These are phyloP conservation scores for Cladophialophora exuberans DNA, from an alignment of 2,329 filamentous ascomycete genomes.

Conservation along the genomic window DNA sequence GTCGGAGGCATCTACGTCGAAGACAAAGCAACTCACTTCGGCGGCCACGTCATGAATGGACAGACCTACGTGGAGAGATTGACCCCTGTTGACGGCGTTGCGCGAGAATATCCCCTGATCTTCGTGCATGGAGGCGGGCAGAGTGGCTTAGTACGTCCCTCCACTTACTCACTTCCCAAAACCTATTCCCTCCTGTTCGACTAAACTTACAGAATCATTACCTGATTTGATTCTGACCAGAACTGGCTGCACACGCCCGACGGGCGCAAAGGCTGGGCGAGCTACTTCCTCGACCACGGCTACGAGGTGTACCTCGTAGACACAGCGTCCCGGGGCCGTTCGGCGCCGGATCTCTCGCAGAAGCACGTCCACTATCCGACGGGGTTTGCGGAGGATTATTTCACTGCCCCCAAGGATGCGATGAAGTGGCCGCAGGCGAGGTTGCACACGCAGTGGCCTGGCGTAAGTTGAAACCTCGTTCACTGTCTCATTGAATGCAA, in stretches of 20 bases:
- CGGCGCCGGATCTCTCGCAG: slow-evolving; percentile 29
- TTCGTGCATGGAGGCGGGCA: slow-evolving; percentile 5
- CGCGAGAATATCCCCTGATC: not conserved
- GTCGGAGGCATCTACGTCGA: not conserved
- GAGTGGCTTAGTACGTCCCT: slow-evolving; percentile 8
- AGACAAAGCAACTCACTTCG: not conserved
- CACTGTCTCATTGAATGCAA: too few species aligned
- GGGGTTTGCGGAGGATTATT: not conserved
- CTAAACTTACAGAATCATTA: too few species aligned
- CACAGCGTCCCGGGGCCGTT: slow-evolving; percentile 43
- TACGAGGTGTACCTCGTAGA: slow-evolving; percentile 52
- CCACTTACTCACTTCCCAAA: too few species aligned
- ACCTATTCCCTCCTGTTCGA: too few species aligned
- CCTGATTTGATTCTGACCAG: too few species aligned
- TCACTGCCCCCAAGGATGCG: not conserved
- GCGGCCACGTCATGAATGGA: not conserved
- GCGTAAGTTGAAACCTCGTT: not conserved
- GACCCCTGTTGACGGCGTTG: not conserved
- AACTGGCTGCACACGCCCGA: too few species aligned
- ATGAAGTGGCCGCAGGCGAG: not conserved
- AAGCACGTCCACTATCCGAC: not conserved
- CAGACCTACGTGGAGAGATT: slow-evolving; percentile 10
- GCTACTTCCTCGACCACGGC: slow-evolving; percentile 50
- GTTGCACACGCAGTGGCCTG: slow-evolving; percentile 1
- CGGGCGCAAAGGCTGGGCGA: slow-evolving; percentile 51